phyloP scores from a whole-genome alignment of 768 basidiomycete genomes.

The Boletales sp. region DNA sequence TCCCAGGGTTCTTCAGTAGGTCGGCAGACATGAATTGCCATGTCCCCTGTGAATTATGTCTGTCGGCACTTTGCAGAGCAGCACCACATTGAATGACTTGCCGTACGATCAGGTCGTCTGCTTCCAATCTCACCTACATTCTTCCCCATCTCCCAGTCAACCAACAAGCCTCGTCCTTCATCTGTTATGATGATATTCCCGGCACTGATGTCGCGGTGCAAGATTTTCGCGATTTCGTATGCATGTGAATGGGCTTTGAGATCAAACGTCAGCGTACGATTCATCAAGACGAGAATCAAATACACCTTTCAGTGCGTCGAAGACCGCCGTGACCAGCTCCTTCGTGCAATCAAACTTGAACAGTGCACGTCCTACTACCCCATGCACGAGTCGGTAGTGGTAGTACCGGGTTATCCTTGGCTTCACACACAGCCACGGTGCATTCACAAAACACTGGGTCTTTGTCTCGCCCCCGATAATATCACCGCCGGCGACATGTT shows the following conservation, averaged over 20 bases:
- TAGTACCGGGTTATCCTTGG: background rate
- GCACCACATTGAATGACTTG: background rate
- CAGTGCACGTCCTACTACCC: background rate
- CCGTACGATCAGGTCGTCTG: background rate
- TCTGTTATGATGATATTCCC: background rate
- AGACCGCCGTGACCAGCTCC: background rate
- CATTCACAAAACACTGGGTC: background rate
- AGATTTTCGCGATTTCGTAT: background rate
- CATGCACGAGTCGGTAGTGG: background rate
- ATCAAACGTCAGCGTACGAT: background rate
- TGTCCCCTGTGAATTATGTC: too few relatives aligned
- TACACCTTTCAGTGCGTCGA: background rate
- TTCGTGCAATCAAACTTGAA: background rate
- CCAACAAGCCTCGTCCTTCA: background rate
- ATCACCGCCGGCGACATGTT: background rate
- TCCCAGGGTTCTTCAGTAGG: too few relatives aligned
- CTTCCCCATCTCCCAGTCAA: constrained; percentile 1
- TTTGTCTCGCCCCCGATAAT: background rate
- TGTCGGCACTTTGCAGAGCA: background rate
- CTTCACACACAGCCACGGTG: background rate
- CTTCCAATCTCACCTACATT: background rate
- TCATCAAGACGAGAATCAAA: background rate
- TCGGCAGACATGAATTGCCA: too few relatives aligned
- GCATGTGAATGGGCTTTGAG: background rate
- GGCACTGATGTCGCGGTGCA: background rate